Percentiles rank a stretch among this genome's conserved stretches.
These are phyloP conservation scores for Rhizophora mangle DNA, from an alignment of 345 rosid species.

Conservation along the genomic window DNA sequence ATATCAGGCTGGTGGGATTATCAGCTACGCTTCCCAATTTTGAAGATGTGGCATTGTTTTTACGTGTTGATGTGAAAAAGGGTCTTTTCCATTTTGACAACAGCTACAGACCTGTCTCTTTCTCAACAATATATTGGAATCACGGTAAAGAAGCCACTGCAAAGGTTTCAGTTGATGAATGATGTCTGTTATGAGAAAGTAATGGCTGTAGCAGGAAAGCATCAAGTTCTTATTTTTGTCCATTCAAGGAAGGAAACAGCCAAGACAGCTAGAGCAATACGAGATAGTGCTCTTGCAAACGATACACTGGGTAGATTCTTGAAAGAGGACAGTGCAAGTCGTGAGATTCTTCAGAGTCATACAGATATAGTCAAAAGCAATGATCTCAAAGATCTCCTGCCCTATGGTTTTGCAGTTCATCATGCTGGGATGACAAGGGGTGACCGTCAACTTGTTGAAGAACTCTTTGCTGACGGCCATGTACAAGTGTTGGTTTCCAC, in stretches of 20 bases:
- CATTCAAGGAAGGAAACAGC: conserved; percentile 96
- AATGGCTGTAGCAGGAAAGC: conserved; percentile 84
- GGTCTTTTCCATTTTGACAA: conserved; percentile 90
- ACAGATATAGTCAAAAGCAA: conserved; percentile 61
- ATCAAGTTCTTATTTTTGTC: conserved; percentile 93
- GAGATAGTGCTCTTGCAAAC: conserved; percentile 81
- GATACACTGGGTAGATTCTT: conserved; percentile 79
- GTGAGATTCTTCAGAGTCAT: conserved; percentile 71
- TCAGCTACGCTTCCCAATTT: conserved; percentile 94
- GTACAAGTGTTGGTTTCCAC: conserved; percentile 91
- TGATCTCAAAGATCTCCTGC: conserved; percentile 81
- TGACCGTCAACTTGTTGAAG: conserved; percentile 86
- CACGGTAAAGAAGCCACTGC: conserved; percentile 84
- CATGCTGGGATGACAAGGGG: conserved; percentile 91
- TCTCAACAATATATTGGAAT: conserved; percentile 92
- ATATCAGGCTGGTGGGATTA: conserved; percentile 88
- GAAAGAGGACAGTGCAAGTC: conserved; percentile 83
- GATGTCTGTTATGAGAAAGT: conserved; percentile 93
- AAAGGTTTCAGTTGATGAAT: conserved; percentile 97
- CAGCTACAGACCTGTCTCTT: conserved; percentile 94
- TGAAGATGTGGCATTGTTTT: conserved; percentile 89
- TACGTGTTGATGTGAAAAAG: conserved; percentile 61
- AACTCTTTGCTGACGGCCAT: conserved; percentile 65
- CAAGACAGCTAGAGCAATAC: conserved; percentile 79
- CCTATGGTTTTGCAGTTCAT: conserved; percentile 93